Percentiles rank a stretch among this genome's conserved stretches.
These are phyloP conservation scores for Colletotrichum sp. DNA, from an alignment of 2,329 filamentous ascomycete species.

Conservation along the genomic window DNA sequence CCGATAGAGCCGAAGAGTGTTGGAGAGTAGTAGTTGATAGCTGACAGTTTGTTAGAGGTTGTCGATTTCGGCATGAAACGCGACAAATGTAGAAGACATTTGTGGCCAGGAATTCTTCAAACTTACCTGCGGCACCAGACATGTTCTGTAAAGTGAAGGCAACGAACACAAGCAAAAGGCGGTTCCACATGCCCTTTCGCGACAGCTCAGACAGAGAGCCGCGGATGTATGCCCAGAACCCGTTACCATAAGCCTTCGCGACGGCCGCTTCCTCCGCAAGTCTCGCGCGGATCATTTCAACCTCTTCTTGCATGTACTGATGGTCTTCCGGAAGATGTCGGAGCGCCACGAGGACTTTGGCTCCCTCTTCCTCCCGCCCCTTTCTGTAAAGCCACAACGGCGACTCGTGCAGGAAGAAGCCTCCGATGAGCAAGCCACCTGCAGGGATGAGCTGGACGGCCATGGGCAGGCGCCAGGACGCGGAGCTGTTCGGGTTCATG, in stretches of 20 bases:
- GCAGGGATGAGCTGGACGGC: constrained; percentile 52
- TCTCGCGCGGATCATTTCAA: constrained; percentile 47
- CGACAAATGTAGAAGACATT: background rate
- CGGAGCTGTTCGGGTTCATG: constrained; percentile 34
- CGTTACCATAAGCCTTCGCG: constrained; percentile 35
- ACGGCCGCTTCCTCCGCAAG: constrained; percentile 38
- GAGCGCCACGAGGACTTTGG: constrained; percentile 44
- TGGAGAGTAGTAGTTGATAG: constrained; percentile 49
- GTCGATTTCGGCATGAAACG: background rate
- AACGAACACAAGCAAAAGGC: constrained; percentile 40
- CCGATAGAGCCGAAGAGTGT: constrained; percentile 49
- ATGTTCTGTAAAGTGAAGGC: constrained; percentile 45
- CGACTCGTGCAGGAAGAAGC: constrained; percentile 40
- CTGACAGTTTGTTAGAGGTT: constrained; percentile 22
- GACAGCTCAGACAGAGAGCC: constrained; percentile 39
- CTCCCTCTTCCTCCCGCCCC: constrained; percentile 24
- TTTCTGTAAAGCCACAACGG: constrained; percentile 27
- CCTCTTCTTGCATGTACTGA: constrained; percentile 50
- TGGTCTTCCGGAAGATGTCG: constrained; percentile 48
- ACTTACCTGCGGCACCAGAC: constrained; percentile 41
- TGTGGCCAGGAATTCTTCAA: background rate
- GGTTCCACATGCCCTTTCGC: constrained; percentile 45
- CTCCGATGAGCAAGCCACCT: constrained; percentile 46
- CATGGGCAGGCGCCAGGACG: constrained; percentile 55
- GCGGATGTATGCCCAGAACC: constrained; percentile 36